Evolutionary conservation across 768 basidiomycete species (phyloP).

Genomic region (Russula compacta): DNA sequence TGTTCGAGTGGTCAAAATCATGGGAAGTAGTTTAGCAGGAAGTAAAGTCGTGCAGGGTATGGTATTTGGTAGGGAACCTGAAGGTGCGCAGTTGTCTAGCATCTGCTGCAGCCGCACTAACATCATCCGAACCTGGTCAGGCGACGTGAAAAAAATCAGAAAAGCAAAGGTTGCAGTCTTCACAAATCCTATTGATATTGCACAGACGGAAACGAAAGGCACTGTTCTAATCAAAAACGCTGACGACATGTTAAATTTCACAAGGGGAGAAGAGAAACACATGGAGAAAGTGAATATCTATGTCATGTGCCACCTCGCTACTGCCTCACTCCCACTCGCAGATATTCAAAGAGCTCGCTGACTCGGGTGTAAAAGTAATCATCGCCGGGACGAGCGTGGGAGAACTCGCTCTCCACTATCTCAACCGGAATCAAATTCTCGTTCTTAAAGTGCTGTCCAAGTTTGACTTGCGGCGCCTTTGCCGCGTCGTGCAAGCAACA

Average conservation of each 20-base stretch:
- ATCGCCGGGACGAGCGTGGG: constrained; percentile 89
- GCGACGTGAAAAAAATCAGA: constrained; percentile 69
- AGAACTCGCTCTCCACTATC: constrained; percentile 94
- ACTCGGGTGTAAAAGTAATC: constrained; percentile 89
- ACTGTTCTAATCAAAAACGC: constrained; percentile 94
- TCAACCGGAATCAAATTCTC: constrained; percentile 87
- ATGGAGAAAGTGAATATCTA: constrained; percentile 61
- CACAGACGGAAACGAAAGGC: constrained; percentile 98
- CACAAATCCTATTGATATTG: constrained; percentile 84
- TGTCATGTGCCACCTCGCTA: background rate
- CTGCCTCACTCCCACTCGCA: constrained; percentile 25
- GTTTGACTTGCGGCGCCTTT: constrained; percentile 90
- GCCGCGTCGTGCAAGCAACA: constrained; percentile 92
- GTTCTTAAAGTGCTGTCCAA: constrained; percentile 97
- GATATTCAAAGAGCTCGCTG: constrained; percentile 97
- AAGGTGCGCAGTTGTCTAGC: constrained; percentile 45
- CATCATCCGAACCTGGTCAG: constrained; percentile 30
- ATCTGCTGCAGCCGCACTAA: background rate
- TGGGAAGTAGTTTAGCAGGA: constrained; percentile 81
- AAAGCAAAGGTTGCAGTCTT: constrained; percentile 94
- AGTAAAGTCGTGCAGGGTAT: constrained; percentile 93
- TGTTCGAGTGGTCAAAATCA: constrained; percentile 96
- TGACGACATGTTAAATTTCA: constrained; percentile 96
- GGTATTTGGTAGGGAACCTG: constrained; percentile 96
- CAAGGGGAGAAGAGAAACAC: constrained; percentile 91